Base-by-base conservation (phyloP, 2,329 filamentous ascomycete species). In the Cyphellophora europaea region DNA sequence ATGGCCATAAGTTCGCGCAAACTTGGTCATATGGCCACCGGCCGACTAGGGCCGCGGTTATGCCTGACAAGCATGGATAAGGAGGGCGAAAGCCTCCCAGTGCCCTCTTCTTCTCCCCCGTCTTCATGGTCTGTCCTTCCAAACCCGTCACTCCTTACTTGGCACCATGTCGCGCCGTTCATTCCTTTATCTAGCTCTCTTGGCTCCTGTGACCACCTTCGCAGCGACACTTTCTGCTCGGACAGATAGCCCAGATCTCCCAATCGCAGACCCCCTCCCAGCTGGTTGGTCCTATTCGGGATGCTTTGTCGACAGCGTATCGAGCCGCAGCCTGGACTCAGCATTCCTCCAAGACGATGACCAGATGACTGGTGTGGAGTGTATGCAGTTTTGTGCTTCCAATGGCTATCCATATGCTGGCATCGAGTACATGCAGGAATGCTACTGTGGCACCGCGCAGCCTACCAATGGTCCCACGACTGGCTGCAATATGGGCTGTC, bases 321-420 rank as follows among this genome's bases (percentile, higher is more conserved):
- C 17, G 11, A 13, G 17, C 11, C 40, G 42, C 14, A 36, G 32
- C 4, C 36, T 44, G 10, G 12, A 19, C 2, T 29, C 21, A 11
- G 19, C 25, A 8, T 21, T 30, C 5, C 27, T 28, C 15, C 18
- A 17, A 10, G 29, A 33, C 19, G 27, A 30, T 13, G 69, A 76
- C 36, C 58, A 63, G 43, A 54, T 72, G 47, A 76, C 72, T 14
- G 32, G 40, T 11, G 44, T 44, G 35, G 44, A 41, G 3, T 71
- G 45, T 31, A 33, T 49, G 13, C 11, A 38, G 17, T 41, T 37
- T 27, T 50, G 48, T 35, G 21, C 19, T 4, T 21, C 32, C 12
- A 19, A 40, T 28, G 43, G 43, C 2, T 50, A 48, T 23, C 30
- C 30, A 11, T 42, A 42, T 12, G 43, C 44, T 4, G 48, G 46